Percentiles rank a stretch among this genome's conserved stretches.
Conservation (phyloP, 2,329 filamentous ascomycete species). For the Colletotrichum lentis region DNA sequence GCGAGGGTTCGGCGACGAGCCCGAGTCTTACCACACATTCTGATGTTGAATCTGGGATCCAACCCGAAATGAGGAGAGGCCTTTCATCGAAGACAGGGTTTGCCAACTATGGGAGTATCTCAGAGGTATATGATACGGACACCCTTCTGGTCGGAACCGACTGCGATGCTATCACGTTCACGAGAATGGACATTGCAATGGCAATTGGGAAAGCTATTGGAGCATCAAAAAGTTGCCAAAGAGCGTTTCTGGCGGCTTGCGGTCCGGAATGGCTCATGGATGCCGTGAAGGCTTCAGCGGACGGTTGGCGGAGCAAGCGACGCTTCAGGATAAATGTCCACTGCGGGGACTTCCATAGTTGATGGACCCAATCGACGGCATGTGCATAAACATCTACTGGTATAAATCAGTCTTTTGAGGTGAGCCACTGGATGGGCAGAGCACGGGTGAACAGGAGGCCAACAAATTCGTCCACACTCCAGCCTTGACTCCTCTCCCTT, state of each 20-base stretch:
- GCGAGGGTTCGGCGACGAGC: neutral
- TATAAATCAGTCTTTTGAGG: neutral
- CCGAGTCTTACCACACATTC: neutral
- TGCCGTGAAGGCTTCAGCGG: constrained; percentile 6
- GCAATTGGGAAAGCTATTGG: neutral
- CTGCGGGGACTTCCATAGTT: constrained; percentile 13
- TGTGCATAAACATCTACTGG: neutral
- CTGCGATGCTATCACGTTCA: neutral
- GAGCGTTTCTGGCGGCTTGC: constrained; percentile 8
- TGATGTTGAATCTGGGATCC: neutral
- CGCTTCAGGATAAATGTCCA: constrained; percentile 15
- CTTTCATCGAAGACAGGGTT: neutral
- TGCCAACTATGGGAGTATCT: neutral
- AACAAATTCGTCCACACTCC: no score
- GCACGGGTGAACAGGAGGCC: no score
- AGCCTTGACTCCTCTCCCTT: no score
- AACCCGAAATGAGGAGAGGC: neutral
- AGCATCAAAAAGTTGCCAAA: neutral
- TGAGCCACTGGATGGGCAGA: no score
- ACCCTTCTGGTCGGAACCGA: neutral
- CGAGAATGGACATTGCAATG: constrained; percentile 5
- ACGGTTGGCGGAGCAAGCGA: neutral
- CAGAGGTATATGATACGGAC: neutral
- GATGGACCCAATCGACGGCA: neutral
- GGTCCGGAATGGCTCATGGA: constrained; percentile 19